Base-by-base conservation (phyloP, 352 stramenopile genomes). In the Phytophthora nicotianae region DNA sequence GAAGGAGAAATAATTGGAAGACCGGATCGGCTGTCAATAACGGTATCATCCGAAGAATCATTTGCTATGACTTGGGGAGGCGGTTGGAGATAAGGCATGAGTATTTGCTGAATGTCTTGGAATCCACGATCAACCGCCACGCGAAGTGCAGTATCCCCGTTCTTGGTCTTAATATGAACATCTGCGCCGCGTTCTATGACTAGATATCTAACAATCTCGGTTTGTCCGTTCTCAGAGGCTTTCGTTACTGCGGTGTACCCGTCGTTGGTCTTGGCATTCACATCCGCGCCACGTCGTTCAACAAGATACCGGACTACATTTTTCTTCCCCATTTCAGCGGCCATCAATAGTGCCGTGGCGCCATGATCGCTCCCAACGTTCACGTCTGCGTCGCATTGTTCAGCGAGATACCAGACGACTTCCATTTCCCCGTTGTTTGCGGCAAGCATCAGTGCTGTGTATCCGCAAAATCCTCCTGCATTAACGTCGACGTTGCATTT, bases 371-470 rank as follows among this genome's bases (percentile, higher is more conserved):
- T 43, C 7, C 14, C n/a, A 24, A 19, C 20, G 9, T 23, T 49
- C 6, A 62, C 24, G 20, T 50, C 45, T 8, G 27, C 24, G 4
- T 35, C 45, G 6, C 13, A 27, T 20, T 33, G 8, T 32, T 54
- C 45, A 41, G 24, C n/a, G 3, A 62, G 32, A 26, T 24, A 43
- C n/a, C 14, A 21, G 1, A 26, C 55, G 5, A 55, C 10, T 0
- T 55, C 51, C 19, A n/a, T 26, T 1, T 51, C 13, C 2, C 40
- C 40, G 0, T 32, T n/a, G 10, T 16, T 6, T 11, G 51, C 4
- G 20, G 40, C 40, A 9, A n/a, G 0, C 51, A 59, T 50, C 4
- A 59, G 19, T 13, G 51, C 40, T n/a, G 40, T 27, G 19, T 27
- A 2, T 11, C 37, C 37, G 13, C 24, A 3, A 29, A 7, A 29